Evolutionary conservation across 2,329 filamentous ascomycete species (phyloP), one percentile per base, ranked within the genome.

Genomic region (Diaporthe sp.): DNA sequence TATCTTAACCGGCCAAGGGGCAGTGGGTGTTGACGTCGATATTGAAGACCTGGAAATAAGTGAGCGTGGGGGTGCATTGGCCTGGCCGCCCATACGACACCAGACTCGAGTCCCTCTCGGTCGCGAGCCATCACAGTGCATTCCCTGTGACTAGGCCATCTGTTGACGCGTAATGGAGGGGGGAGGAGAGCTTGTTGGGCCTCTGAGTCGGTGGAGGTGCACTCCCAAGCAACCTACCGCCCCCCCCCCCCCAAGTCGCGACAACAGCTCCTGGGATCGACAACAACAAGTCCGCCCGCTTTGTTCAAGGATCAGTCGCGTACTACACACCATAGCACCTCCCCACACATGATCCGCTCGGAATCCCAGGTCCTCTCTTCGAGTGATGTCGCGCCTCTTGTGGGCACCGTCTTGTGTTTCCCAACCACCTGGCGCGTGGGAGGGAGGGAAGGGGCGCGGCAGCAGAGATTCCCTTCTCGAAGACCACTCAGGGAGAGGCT

Each of bases 291-390:
- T 31, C 71, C 65, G 71, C 58, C 71, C 49, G 46, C 46, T 37
- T 55, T 46, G 71, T 65, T 55, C 34, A n/a, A 53, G 58, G 34
- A 62, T 65, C 71, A 65, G 25, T 73, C 46, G 37, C 60, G 71
- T 73, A 58, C 71, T 62, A 73, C 71, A 51, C 58, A 73, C 71
- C 71, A 73, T 73, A 7, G 49, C 37, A 72, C 31, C 44, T 62
- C 57, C 71, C 71, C 71, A 73, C 71, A 72, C 71, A 62, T 61
- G 57, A 28, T 62, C 71, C 71, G 71, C 57, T 53, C 57, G 71
- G 71, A 22, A 46, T 72, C 17, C 57, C 55, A 61, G 49, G 31
- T 17, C 9, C 28, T 60, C 37, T 28, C 65, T 68, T 17, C 22
- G 15, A 60, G 57, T 60, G 34, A 42, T 60, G 34, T n/a, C 57